Evolutionary conservation across 83 land plant species (phyloP).

Genomic region (Picea abies): DNA sequence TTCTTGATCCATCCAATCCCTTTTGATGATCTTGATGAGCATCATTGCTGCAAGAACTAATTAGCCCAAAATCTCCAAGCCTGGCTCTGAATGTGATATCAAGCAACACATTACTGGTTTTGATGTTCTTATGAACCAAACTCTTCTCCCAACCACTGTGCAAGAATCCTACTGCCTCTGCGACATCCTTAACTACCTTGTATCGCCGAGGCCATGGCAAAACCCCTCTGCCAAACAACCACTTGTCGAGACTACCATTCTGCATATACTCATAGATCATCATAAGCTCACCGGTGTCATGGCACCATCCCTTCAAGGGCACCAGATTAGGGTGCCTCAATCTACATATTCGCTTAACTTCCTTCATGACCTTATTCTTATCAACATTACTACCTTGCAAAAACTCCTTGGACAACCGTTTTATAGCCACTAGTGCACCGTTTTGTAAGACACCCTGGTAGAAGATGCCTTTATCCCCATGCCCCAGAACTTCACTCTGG

Average conservation of each 20-base stretch:
- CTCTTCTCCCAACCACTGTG: slow-evolving; percentile 25
- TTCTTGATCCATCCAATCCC: not conserved
- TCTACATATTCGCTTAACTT: slow-evolving; percentile 18
- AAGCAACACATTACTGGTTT: slow-evolving; percentile 25
- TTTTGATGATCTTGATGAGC: not conserved
- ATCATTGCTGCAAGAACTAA: not conserved
- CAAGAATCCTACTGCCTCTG: slow-evolving; percentile 26
- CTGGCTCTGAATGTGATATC: slow-evolving; percentile 30
- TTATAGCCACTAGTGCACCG: slow-evolving; percentile 26
- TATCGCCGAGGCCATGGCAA: slow-evolving; percentile 30
- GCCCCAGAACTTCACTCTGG: slow-evolving; percentile 22
- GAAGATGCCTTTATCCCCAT: slow-evolving; percentile 20
- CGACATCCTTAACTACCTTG: slow-evolving; percentile 26
- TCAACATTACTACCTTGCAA: slow-evolving; percentile 12
- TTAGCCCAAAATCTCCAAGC: slow-evolving; percentile 31
- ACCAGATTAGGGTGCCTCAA: slow-evolving; percentile 36
- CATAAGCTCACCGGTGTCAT: slow-evolving; percentile 21
- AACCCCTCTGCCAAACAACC: slow-evolving; percentile 29
- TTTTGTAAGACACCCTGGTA: slow-evolving; percentile 26
- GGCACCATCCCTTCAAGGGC: slow-evolving; percentile 32
- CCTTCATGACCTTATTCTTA: slow-evolving; percentile 20
- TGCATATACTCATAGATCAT: slow-evolving; percentile 29
- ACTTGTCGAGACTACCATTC: slow-evolving; percentile 30
- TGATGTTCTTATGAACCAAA: slow-evolving; percentile 35
- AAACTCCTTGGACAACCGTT: slow-evolving; percentile 24